Base-by-base conservation (phyloP, 108 stramenopile genomes). In the Skeletonema menzelii region DNA sequence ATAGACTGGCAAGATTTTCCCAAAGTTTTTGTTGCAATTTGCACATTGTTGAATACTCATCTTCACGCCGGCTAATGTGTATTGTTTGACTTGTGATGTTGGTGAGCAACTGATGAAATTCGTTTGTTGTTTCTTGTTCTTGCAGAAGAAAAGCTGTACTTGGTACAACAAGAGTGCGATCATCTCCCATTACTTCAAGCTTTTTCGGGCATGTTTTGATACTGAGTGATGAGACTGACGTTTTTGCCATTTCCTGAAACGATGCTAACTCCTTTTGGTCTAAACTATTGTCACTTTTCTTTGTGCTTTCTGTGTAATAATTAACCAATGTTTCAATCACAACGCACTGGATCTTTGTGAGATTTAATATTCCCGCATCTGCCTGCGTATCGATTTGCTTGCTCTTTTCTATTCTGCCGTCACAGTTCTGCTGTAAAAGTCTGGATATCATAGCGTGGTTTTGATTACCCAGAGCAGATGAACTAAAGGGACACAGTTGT, bases 111-210 rank as follows among this genome's bases (percentile, higher is more conserved):
- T 64, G 26, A 14, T 26, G 53, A 59, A 64, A 56, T 15, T 59
- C 57, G 15, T 15, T 53, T 2, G 0, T 22, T 53, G 49, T 24
- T 10, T 22, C n/a, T 2, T 53, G 5, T 53, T 53, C 49, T n/a
- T 53, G 15, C 0, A 53, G 3, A 5, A 60, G 59, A 60, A 31
- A 60, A 34, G 34, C 59, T 4, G 59, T 14, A 88, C 76, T 30
- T 63, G 68, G 88, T 17, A 95, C 64, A 5, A 95, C 89, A 1
- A 95, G 61, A 15, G 88, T 90, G 28, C 86, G 72, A 73, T 95
- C 91, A 56, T 95, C 91, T 10, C 94, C 94, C 59, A 91, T 72
- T 10, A 87, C 32, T 69, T 95, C 91, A 20, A 95, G 64, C 44
- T 75, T 84, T 46, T 62, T 75, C 32, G 73, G 85, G 59, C 72